Evolutionary conservation across 2,329 filamentous ascomycete species (phyloP), one percentile per base, ranked within the genome.

Genomic region (Fusarium denticulatum): DNA sequence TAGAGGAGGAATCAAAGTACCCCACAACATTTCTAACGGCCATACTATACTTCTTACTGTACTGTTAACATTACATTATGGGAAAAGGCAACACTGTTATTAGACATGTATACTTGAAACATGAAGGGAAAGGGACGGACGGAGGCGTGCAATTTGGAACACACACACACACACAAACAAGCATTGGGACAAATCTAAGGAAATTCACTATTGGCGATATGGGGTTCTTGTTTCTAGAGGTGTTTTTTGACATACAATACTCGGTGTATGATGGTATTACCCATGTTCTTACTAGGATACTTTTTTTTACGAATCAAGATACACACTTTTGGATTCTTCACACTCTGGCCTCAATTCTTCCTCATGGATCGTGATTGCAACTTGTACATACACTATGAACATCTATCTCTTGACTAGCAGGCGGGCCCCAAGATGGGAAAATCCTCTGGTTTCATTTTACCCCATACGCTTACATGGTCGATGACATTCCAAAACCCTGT

Each of bases 401-500:
- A 36, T 32, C 22, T 37, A 20, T 34, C 49, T 30, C 14, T 55
- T 34, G n/a, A 43, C 34, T 46, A 28, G 18, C 36, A n/a, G 9
- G 49, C n/a, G 30, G 49, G 36, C 18, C 37, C 58, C 26, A 47
- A n/a, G 36, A 57, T 46, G 52, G 52, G 65, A 34, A 40, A 52
- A 65, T 59, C 67, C 40, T 67, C 63, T 47, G 32, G 63, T 24
- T 45, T 59, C 50, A 58, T 69, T 56, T 69, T 69, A 69, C 67
- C 65, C 65, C 67, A 70, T 69, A 64, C 28, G 34, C 53, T 71
- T 56, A 55, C 67, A 55, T 69, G 49, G 42, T 45, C 42, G 59
- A 70, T 69, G 67, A 65, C 67, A 69, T 69, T 58, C 67, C 52
- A 53, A 53, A 65, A 40, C 67, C 67, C 65, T 69, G 67, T 34